A percentile compares a stretch with the other conserved stretches of the same genome.
Conservation (phyloP, 228 moss, liverwort and hornwort genomes). For the Sphagnum magellanicum region DNA sequence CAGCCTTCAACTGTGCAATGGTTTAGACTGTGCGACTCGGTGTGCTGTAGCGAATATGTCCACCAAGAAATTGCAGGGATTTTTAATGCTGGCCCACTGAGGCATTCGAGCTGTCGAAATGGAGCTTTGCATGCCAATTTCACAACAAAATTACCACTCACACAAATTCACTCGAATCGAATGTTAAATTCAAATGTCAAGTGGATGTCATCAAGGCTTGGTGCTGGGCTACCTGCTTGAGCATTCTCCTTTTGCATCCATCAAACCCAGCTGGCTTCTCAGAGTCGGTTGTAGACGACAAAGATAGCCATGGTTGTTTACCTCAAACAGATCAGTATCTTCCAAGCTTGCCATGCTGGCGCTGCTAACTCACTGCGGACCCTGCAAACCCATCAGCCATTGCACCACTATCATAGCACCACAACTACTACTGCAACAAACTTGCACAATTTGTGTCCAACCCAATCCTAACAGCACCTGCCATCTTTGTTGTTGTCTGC, state of each 20-base stretch:
- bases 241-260: constrained; percentile 58
- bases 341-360: constrained; percentile 48
- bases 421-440: constrained; percentile 54
- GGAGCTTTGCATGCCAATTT: constrained; percentile 56
- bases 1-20: constrained; percentile 56
- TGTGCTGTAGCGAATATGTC: constrained; percentile 59
- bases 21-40: constrained; percentile 62
- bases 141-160: constrained; percentile 46
- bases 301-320: constrained; percentile 53
- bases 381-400: constrained; percentile 48
- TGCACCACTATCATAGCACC: constrained; percentile 46
- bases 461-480: constrained; percentile 46
- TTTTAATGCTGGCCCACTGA: constrained; percentile 43
- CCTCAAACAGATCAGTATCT: constrained; percentile 39
- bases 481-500: constrained; percentile 37
- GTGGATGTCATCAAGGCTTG: constrained; percentile 51
- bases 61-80: constrained; percentile 46
- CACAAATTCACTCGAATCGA: constrained; percentile 48
- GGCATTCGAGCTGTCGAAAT: constrained; percentile 41
- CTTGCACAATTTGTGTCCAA: constrained; percentile 50
- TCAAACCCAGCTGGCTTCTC: constrained; percentile 52
- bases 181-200: constrained; percentile 49
- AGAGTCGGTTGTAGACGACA: constrained; percentile 59
- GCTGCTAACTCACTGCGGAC: constrained; percentile 60
- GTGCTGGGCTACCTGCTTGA: constrained; percentile 64